Conservation (phyloP, 1,284 basidiomycete species). For the Pisolithus thermaeus region DNA sequence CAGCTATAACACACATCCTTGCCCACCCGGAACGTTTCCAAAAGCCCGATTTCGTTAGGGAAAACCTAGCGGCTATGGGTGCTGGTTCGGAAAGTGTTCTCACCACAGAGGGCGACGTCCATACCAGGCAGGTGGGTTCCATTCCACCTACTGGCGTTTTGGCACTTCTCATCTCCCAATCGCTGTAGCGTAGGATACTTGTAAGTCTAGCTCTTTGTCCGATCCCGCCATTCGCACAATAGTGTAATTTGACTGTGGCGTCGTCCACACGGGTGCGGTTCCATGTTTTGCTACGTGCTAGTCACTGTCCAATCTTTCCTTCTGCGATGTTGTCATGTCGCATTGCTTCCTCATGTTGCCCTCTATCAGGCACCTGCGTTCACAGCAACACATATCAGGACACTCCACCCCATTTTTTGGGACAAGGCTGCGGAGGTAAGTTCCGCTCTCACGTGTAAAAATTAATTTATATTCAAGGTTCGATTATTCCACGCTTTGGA, state of each 20-base stretch:
- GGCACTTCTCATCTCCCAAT: constrained; percentile 1
- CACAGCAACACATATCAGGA: constrained; percentile 46
- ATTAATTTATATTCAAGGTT: neutral
- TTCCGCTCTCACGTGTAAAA: constrained; percentile 3
- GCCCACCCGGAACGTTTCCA: constrained; percentile 56
- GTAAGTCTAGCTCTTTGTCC: constrained; percentile 17
- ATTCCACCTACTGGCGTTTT: neutral
- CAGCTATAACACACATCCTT: constrained; percentile 57
- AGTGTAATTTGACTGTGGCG: neutral
- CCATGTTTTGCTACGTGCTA: neutral
- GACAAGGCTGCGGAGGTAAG: constrained; percentile 53
- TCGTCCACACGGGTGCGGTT: neutral
- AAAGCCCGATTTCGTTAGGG: constrained; percentile 59
- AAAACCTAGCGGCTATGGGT: constrained; percentile 50
- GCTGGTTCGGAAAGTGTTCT: constrained; percentile 44
- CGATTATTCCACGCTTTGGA: neutral
- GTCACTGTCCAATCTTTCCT: neutral
- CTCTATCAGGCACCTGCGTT: constrained; percentile 50
- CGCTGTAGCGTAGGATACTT: constrained; percentile 36
- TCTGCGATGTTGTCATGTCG: constrained; percentile 1
- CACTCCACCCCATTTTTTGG: constrained; percentile 58
- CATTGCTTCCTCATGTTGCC: neutral
- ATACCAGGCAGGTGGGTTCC: constrained; percentile 43
- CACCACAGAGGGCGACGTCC: constrained; percentile 46
- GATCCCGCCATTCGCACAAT: neutral